Conservation (phyloP, 495 filamentous ascomycete species). For the Tuber melanosporum region DNA sequence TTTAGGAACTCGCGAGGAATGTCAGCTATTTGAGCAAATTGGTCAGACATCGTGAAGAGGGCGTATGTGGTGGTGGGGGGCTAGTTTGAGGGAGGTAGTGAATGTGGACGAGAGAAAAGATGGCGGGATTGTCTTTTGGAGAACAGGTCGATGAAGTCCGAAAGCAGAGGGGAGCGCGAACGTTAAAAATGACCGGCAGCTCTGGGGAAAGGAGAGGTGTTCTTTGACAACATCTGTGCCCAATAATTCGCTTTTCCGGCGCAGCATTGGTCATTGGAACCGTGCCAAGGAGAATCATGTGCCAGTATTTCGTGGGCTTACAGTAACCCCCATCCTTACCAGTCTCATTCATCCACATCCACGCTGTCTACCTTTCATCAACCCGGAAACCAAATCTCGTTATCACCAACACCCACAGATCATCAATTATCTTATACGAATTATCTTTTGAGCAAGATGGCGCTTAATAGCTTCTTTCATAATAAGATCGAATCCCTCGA, state of each 20-base stretch:
- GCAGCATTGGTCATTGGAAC: conserved; percentile 10
- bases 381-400: conserved; percentile 7
- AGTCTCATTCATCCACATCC: conserved; percentile 26
- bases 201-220: conserved; percentile 37
- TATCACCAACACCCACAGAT: conserved; percentile 22
- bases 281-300: conserved; percentile 26
- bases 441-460: conserved; percentile 59
- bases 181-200: conserved; percentile 28
- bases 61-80: conserved; percentile 9
- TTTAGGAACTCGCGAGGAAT: conserved; percentile 75
- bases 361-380: conserved; percentile 12
- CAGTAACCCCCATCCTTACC: conserved; percentile 11
- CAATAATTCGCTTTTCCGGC: conserved; percentile 4
- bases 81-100: conserved; percentile 17
- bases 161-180: conserved; percentile 19
- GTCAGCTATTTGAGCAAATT: conserved; percentile 70
- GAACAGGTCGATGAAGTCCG: conserved; percentile 20
- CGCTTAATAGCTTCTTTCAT: conserved; percentile 97
- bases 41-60: conserved; percentile 57
- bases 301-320: conserved; percentile 20
- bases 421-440: conserved; percentile 1
- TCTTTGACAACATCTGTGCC: conserved; percentile 28
- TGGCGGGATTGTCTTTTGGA: conserved; percentile 16
- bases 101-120: conserved; percentile 11
- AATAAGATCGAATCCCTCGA: conserved; percentile 99